Conservation (phyloP, 2,329 filamentous ascomycete species). For the Neofusicoccum sp. region DNA sequence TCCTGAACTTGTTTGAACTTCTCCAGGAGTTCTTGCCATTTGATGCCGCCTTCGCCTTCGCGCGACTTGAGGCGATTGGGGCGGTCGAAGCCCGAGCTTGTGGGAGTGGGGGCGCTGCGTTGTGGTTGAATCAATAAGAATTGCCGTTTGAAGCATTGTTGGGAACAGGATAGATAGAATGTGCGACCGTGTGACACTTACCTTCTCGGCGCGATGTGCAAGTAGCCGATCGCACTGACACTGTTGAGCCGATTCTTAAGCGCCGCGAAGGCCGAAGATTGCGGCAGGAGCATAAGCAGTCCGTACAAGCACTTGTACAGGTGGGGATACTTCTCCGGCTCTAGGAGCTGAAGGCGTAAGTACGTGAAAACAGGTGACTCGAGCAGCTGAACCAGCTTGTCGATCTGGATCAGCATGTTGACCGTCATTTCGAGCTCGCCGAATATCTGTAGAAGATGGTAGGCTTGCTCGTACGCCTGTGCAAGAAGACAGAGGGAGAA, state of each 20-base stretch:
- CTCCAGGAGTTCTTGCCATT: constrained; percentile 89
- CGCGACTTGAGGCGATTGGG: constrained; percentile 75
- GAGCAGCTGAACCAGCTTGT: constrained; percentile 93
- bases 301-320: constrained; percentile 98
- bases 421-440: constrained; percentile 98
- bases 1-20: constrained; percentile 94
- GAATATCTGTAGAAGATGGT: constrained; percentile 92
- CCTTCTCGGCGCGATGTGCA: constrained; percentile 79
- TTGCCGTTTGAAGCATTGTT: background rate
- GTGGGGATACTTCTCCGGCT: constrained; percentile 91
- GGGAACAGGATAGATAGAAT: constrained; percentile 20
- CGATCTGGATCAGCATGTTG: constrained; percentile 97
- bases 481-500: constrained; percentile 94
- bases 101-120: constrained; percentile 9
- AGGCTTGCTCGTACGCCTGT: constrained; percentile 97
- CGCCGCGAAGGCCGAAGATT: constrained; percentile 94
- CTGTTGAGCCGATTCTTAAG: constrained; percentile 95
- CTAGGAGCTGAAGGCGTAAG: constrained; percentile 87
- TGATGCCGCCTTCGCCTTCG: constrained; percentile 74
- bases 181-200: constrained; percentile 53
- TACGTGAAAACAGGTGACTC: constrained; percentile 99
- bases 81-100: constrained; percentile 47
- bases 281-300: constrained; percentile 94
- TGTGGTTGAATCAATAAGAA: constrained; percentile 1
- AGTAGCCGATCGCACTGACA: constrained; percentile 92